These are phyloP conservation scores for Castanospermum australe DNA, from an alignment of 306 rosid genomes.

Conservation along the genomic window DNA sequence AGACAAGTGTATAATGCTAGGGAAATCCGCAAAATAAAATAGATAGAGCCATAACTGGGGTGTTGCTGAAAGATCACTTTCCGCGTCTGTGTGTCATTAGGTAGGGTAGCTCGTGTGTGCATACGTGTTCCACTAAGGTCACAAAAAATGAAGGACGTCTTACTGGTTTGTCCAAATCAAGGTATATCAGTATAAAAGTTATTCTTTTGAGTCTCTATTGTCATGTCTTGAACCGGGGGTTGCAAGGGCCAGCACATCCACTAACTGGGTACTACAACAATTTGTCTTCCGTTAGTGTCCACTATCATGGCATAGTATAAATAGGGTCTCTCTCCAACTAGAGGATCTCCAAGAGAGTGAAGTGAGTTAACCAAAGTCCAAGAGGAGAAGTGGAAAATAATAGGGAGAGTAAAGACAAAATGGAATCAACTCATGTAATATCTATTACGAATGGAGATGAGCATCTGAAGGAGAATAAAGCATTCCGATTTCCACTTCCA, in stretches of 20 bases:
- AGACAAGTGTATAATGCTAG: neutral
- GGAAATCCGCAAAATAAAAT: slow-evolving; percentile 4
- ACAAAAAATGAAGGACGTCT: slow-evolving; percentile 14
- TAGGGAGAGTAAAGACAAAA: slow-evolving; percentile 21
- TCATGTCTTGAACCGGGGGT: slow-evolving; percentile 12
- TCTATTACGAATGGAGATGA: slow-evolving; percentile 38
- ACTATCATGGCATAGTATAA: slow-evolving; percentile 21
- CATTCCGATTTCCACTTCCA: slow-evolving; percentile 8
- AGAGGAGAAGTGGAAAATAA: neutral
- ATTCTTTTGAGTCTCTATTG: slow-evolving; percentile 15
- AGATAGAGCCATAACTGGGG: neutral
- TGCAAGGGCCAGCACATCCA: slow-evolving; percentile 17
- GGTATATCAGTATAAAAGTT: neutral
- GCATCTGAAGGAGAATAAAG: slow-evolving; percentile 10
- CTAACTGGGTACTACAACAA: slow-evolving; percentile 3
- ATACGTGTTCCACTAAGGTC: slow-evolving; percentile 68
- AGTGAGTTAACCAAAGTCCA: neutral
- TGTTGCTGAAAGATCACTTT: slow-evolving; percentile 31
- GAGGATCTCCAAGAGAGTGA: slow-evolving; percentile 2
- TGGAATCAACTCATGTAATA: slow-evolving; percentile 55
- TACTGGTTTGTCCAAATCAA: neutral
- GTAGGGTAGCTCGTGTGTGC: slow-evolving; percentile 39
- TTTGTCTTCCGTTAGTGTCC: slow-evolving; percentile 16
- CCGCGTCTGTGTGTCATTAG: neutral
- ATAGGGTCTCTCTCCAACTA: slow-evolving; percentile 18